These are phyloP conservation scores for Penicillium paneum DNA, from an alignment of 2,329 filamentous ascomycete genomes.

Conservation along the genomic window DNA sequence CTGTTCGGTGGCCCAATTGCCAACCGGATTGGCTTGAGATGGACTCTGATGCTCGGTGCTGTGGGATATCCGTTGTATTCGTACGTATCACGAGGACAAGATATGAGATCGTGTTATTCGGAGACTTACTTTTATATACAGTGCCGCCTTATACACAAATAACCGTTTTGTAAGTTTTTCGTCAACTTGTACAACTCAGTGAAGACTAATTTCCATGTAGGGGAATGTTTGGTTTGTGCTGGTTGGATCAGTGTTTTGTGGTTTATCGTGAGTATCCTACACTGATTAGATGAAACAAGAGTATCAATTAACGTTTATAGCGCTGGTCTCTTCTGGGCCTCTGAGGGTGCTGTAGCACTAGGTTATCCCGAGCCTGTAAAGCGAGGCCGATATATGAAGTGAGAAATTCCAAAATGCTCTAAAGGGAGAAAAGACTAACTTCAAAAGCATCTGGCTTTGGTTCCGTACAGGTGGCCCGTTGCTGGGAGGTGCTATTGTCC, in stretches of 20 bases:
- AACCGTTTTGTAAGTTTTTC: constrained; percentile 27
- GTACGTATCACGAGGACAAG: constrained; percentile 3
- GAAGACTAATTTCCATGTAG: constrained; percentile 15
- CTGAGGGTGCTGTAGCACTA: constrained; percentile 50
- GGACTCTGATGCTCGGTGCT: constrained; percentile 44
- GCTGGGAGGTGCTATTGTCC: constrained; percentile 47
- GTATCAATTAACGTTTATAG: constrained; percentile 1
- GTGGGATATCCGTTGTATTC: constrained; percentile 50
- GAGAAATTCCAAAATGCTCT: background rate
- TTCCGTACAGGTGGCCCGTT: constrained; percentile 52
- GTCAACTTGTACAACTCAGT: too few relatives aligned
- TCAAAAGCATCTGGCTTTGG: constrained; percentile 44
- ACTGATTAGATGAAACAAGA: background rate
- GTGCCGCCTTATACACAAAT: constrained; percentile 47
- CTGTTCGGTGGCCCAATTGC: constrained; percentile 49
- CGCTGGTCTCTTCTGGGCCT: constrained; percentile 52
- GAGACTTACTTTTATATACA: background rate
- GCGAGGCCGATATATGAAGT: constrained; percentile 48
- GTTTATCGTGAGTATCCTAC: constrained; percentile 36
- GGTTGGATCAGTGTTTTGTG: constrained; percentile 49
- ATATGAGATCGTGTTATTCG: background rate
- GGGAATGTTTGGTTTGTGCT: constrained; percentile 54
- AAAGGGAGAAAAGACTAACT: background rate
- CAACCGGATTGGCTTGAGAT: constrained; percentile 49
- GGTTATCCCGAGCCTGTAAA: constrained; percentile 50